Base-by-base conservation (phyloP, 2,329 filamentous ascomycete genomes). In the Ophiostoma populinum region DNA sequence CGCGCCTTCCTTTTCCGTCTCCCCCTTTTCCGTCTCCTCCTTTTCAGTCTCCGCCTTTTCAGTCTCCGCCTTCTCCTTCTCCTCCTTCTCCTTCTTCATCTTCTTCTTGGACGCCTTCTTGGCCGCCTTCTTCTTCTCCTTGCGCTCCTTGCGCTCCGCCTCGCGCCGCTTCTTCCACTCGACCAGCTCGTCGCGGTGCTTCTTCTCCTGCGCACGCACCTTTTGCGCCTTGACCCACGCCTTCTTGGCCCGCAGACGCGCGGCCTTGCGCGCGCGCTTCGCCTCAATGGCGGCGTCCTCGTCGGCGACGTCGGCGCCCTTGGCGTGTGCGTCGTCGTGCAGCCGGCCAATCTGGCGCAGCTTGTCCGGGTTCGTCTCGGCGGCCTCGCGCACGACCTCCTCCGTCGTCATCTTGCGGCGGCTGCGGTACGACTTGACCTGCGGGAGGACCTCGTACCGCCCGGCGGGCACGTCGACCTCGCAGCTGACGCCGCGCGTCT, bases 381-480 rank as follows among this genome's bases (percentile, higher is more conserved):
- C 55, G 6, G 47, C 50, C 7, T 57, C 56, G 12, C 61, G 62
- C 25, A 81, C 67, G 0, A 73, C 63, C 21, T 76, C 63, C 40
- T 76, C 70, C 0, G 73, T 63, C 0, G 67, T 64, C 2, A 58
- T 55, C 3, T 52, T 48, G 4, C 53, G 49, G 7, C 61, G 54
- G 7, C 61, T 59, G 10, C 56, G 47, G 19, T 47, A 47, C 0
- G 76, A 74, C 5, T 68, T 72, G 43, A 82, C 65, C 49, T 78
- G 80, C 46, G 80, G 68, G 7, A 81, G 55, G 0, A 83, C 67
- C 28, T 69, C 68, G 52, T 82, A 83, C 12, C 59, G 65, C 6
- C 78, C 78, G 0, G 75, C 62, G 21, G 79, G 70, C 2, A 83
- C 66, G 24, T 72, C 59, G n/a, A 81, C 58, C 47, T 83, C 79